phyloP scores from a whole-genome alignment of 805 yeast species.

The Candida golubevii region DNA sequence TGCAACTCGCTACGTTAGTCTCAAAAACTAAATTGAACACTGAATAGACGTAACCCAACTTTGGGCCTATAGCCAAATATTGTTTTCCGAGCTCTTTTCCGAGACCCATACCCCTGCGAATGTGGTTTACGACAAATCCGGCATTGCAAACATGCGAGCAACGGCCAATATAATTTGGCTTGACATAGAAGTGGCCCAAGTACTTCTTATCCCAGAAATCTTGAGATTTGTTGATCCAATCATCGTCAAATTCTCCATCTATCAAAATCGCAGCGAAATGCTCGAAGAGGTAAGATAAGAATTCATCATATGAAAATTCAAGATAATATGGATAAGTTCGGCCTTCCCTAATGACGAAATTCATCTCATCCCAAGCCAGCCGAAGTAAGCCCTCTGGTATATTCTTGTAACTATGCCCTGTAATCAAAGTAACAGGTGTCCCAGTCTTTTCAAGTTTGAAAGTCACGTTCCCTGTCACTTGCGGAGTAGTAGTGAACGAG shows the following conservation, averaged over 20 bases:
- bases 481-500: conserved; percentile 18
- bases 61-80: conserved; percentile 70
- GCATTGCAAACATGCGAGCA: conserved; percentile 87
- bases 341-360: conserved; percentile 66
- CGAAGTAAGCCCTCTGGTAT: conserved; percentile 50
- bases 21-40: conserved; percentile 87
- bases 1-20: conserved; percentile 68
- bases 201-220: conserved; percentile 45
- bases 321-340: conserved; percentile 65
- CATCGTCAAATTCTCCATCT: conserved; percentile 26
- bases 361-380: conserved; percentile 49
- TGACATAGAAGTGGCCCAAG: conserved; percentile 74
- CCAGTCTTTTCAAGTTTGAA: conserved; percentile 41
- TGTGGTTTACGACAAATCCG: conserved; percentile 68
- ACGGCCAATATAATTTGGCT: conserved; percentile 83
- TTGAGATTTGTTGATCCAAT: conserved; percentile 31
- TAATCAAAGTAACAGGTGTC: conserved; percentile 52
- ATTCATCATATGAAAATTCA: conserved; percentile 43
- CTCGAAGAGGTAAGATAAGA: conserved; percentile 61
- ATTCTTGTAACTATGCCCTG: conserved; percentile 45
- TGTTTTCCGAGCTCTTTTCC: conserved; percentile 67
- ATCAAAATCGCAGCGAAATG: conserved; percentile 63
- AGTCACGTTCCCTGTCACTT: conserved; percentile 33
- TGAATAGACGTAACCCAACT: conserved; percentile 73
- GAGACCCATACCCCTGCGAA: conserved; percentile 59